phyloP scores from a whole-genome alignment of 345 rosid genomes.

The Xanthoceras sorbifolium region DNA sequence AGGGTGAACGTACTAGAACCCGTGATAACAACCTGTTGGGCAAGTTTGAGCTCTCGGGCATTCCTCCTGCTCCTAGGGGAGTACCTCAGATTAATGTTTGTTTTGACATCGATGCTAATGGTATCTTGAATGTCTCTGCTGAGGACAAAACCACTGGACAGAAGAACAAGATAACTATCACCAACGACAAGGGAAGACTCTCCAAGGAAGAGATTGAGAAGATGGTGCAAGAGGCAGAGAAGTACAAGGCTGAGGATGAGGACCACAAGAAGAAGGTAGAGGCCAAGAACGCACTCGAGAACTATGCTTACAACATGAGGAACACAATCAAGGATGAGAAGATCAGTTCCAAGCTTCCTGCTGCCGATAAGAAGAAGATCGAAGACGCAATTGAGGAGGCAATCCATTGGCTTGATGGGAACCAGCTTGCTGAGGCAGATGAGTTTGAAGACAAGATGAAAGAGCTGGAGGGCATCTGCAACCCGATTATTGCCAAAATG shows the following conservation, averaged over 20 bases:
- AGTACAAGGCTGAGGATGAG: slow-evolving; percentile 52
- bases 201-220: slow-evolving; percentile 57
- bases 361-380: slow-evolving; percentile 49
- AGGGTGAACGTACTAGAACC: slow-evolving; percentile 60
- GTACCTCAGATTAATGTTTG: slow-evolving; percentile 50
- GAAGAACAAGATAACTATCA: slow-evolving; percentile 60
- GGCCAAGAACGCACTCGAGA: slow-evolving; percentile 54
- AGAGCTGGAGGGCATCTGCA: slow-evolving; percentile 45
- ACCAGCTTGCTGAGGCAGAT: slow-evolving; percentile 51
- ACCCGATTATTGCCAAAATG: slow-evolving; percentile 50
- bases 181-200: slow-evolving; percentile 53
- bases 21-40: slow-evolving; percentile 63
- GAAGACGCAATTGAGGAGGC: slow-evolving; percentile 49
- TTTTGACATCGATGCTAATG: slow-evolving; percentile 44
- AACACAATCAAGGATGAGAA: slow-evolving; percentile 52
- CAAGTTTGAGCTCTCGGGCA: slow-evolving; percentile 61
- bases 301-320: slow-evolving; percentile 58
- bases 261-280: slow-evolving; percentile 55
- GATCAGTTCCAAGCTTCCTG: slow-evolving; percentile 45
- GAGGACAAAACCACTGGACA: slow-evolving; percentile 54
- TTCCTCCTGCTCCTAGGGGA: slow-evolving; percentile 67
- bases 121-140: slow-evolving; percentile 53
- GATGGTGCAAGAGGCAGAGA: slow-evolving; percentile 60
- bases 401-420: slow-evolving; percentile 53
- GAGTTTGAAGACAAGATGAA: slow-evolving; percentile 56